Conservation (phyloP, 495 filamentous ascomycete genomes). For the Cetradonia linearis region DNA sequence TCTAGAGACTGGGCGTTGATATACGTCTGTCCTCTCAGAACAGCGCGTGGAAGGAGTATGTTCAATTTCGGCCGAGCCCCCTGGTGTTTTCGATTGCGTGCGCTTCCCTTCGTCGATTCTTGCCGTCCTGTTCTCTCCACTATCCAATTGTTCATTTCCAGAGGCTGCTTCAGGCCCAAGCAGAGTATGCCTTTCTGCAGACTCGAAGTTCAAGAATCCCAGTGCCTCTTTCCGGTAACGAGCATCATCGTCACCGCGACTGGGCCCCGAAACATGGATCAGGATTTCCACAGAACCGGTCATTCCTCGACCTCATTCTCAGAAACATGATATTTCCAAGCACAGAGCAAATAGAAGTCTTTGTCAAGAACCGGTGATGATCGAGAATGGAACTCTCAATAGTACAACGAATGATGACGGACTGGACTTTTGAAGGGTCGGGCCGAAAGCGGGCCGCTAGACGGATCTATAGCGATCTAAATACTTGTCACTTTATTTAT, state of each 20-base stretch:
- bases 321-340: too few species aligned
- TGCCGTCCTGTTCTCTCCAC: not conserved
- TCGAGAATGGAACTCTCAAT: not conserved
- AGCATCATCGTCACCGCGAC: slow-evolving; percentile 48
- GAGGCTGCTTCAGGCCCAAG: not conserved
- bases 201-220: slow-evolving; percentile 51
- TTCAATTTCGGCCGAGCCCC: not conserved
- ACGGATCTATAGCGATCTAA: too few species aligned
- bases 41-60: not conserved
- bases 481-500: too few species aligned
- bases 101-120: not conserved
- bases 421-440: too few species aligned
- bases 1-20: not conserved
- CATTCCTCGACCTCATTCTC: slow-evolving; percentile 23
- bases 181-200: slow-evolving; percentile 28
- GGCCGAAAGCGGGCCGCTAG: too few species aligned
- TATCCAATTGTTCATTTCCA: not conserved
- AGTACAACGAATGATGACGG: too few species aligned
- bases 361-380: not conserved
- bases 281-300: slow-evolving; percentile 44
- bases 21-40: not conserved
- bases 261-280: slow-evolving; percentile 58
- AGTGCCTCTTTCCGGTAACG: slow-evolving; percentile 51
- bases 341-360: not conserved
- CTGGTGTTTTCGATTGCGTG: not conserved